Evolutionary conservation across 1,284 basidiomycete genomes (phyloP), one percentile per base, ranked within the genome.

Genomic region (Limonomyces culmigenus): DNA sequence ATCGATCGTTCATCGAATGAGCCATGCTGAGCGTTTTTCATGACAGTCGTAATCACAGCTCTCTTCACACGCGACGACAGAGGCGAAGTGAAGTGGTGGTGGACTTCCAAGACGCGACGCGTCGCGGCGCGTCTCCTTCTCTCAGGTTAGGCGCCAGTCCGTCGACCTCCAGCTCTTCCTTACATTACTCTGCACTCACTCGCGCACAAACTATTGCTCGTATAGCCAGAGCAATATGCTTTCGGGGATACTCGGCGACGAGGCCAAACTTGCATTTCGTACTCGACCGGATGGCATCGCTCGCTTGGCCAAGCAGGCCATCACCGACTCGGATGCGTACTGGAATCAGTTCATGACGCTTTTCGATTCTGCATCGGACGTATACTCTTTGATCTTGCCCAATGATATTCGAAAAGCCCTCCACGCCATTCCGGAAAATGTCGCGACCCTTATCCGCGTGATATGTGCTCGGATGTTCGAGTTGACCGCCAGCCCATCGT

Each of bases 311-410:
- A 63, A 34, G 39, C 25, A 87, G 81, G 69, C 80, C 47, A 88
- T 91, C 36, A 52, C 72, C 2, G 62, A 72, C 37, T 67, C 60
- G 5, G 85, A 89, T 50, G 57, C 57, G 13, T 89, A 91, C 49
- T 92, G 87, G 87, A 68, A 86, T 42, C 83, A 86, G 77, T 95
- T 83, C 54, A 75, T 81, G 43, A 58, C 69, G 25, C 59, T 93
- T 8, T 92, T 92, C 52, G 85, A 86, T 57, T 79, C 81, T 5
- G 67, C 84, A 0, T 80, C 84, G 0, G 89, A 93, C 50, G 85
- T 89, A 14, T 86, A 84, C 57, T 80, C 84, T 18, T 67, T 93
- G 39, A 78, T 95, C 43, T 19, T 13, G 34, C 27, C 29, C 36
- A 36, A 25, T 31, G 2, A 44, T 86, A 86, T 93, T 43, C 75